Percentiles rank a stretch among this genome's conserved stretches.
Evolutionary conservation across 2,329 filamentous ascomycete species (phyloP).

Genomic region (Botryotinia globosa): DNA sequence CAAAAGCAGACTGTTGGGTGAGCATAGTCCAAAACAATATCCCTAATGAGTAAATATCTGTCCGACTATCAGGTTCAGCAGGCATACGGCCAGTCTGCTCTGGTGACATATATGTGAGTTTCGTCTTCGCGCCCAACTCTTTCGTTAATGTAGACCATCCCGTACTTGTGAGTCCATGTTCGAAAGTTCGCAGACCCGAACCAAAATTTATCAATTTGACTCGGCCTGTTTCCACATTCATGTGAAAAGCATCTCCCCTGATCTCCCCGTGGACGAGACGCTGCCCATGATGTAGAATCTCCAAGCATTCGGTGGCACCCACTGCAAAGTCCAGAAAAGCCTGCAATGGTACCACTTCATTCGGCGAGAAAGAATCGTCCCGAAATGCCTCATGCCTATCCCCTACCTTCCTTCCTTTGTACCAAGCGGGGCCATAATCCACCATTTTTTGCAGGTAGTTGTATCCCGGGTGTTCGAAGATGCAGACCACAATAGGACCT

Average conservation of each 20-base stretch:
- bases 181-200: slow-evolving; percentile 81
- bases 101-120: slow-evolving; percentile 86
- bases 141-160: slow-evolving; percentile 83
- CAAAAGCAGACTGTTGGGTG: slow-evolving; percentile 76
- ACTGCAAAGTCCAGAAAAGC: slow-evolving; percentile 89
- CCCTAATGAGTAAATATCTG: slow-evolving; percentile 90
- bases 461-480: slow-evolving; percentile 74
- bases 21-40: slow-evolving; percentile 86
- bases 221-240: slow-evolving; percentile 63
- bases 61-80: slow-evolving; percentile 85
- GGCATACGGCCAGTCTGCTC: slow-evolving; percentile 94
- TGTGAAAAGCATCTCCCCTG: slow-evolving; percentile 87
- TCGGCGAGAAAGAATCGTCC: slow-evolving; percentile 43
- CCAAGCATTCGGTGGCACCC: slow-evolving; percentile 79
- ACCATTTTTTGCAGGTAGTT: slow-evolving; percentile 71
- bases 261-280: slow-evolving; percentile 83
- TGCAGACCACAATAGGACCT: slow-evolving; percentile 69
- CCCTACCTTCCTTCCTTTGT: slow-evolving; percentile 52
- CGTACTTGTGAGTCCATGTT: slow-evolving; percentile 80
- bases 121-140: slow-evolving; percentile 82
- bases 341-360: slow-evolving; percentile 64
- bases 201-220: slow-evolving; percentile 85
- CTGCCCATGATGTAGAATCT: slow-evolving; percentile 86
- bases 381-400: slow-evolving; percentile 42
- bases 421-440: slow-evolving; percentile 75